Base-by-base conservation (phyloP, 257 asterid genomes). In the Cruciata laevipes region DNA sequence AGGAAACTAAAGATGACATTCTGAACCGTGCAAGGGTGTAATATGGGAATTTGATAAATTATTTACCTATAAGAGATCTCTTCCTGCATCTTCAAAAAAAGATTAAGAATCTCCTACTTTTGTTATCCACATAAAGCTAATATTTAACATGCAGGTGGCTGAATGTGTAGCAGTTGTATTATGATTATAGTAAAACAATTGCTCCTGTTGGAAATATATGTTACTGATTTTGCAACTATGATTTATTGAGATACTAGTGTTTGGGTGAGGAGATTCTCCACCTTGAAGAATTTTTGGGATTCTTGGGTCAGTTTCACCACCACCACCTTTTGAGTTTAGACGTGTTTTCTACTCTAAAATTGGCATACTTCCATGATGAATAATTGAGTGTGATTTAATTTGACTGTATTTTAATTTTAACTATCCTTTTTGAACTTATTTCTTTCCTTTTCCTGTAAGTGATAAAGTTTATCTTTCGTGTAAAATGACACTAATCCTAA, bases 391-490 rank as follows among this genome's bases (percentile, higher is more conserved):
- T 52, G 60, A 0, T 6, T 47, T 47, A 27, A 21, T 30, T 59
- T 65, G 21, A 30, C 51, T 47, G 73, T 63, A 37, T 5, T 53
- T 30, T 37, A 37, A 14, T 57, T n/a, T n/a, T n/a, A n/a, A n/a
- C n/a, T 44, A 14, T 57, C 10, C 67, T 37, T 64, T 24, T 17
- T 73, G 16, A 52, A 16, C 30, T 74, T 62, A 65, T 71, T 52
- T 70, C 53, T 62, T 35, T 72, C 77, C 67, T 73, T 52, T 62
- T 60, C 73, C 64, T 61, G 61, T 37, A 7, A 27, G 30, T 27
- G 30, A n/a, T n/a, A n/a, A n/a, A n/a, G n/a, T n/a, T 27, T 2
- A 27, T 27, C 2, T 27, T 27, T 1, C 30, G 2, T 61, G 20
- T 37, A 62, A 42, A n/a, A n/a, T n/a, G n/a, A n/a, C n/a, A n/a